These are phyloP conservation scores for Ophidiomyces ophidiicola DNA, from an alignment of 2,329 filamentous ascomycete genomes.

Conservation along the genomic window DNA sequence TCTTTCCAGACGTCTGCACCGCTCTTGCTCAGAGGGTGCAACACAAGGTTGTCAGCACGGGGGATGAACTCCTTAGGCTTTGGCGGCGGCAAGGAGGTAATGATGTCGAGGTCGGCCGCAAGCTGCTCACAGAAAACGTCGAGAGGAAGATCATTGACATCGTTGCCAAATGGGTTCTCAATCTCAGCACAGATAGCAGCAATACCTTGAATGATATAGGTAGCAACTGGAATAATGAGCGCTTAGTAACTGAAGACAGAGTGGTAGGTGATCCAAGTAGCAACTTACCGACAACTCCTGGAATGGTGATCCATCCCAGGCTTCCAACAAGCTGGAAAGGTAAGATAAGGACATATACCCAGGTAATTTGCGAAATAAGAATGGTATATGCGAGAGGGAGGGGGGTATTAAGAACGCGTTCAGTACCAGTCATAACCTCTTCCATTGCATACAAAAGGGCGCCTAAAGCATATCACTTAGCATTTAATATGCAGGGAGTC, in stretches of 20 bases:
- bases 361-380: slow-evolving; percentile 74
- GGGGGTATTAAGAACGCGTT: slow-evolving; percentile 70
- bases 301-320: slow-evolving; percentile 64
- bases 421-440: slow-evolving; percentile 59
- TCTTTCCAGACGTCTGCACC: slow-evolving; percentile 40
- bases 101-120: slow-evolving; percentile 59
- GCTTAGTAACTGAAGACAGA: background rate
- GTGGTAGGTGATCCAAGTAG: background rate
- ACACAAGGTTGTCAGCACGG: slow-evolving; percentile 39
- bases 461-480: slow-evolving; percentile 28
- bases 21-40: slow-evolving; percentile 44
- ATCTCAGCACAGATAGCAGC: slow-evolving; percentile 66
- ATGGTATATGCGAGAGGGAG: slow-evolving; percentile 74
- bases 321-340: slow-evolving; percentile 62
- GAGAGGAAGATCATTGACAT: slow-evolving; percentile 70
- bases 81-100: slow-evolving; percentile 48
- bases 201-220: slow-evolving; percentile 74
- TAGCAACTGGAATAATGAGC: slow-evolving; percentile 35
- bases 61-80: slow-evolving; percentile 42
- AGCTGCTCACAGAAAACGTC: slow-evolving; percentile 67
- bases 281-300: slow-evolving; percentile 48
- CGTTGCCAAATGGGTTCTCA: slow-evolving; percentile 72
- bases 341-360: slow-evolving; percentile 67
- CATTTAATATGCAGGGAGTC: background rate
- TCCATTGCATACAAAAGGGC: slow-evolving; percentile 53